Evolutionary conservation across 192 early-diverging fungal species (phyloP).

Genomic region (Rhizoclosmatium globosum): DNA sequence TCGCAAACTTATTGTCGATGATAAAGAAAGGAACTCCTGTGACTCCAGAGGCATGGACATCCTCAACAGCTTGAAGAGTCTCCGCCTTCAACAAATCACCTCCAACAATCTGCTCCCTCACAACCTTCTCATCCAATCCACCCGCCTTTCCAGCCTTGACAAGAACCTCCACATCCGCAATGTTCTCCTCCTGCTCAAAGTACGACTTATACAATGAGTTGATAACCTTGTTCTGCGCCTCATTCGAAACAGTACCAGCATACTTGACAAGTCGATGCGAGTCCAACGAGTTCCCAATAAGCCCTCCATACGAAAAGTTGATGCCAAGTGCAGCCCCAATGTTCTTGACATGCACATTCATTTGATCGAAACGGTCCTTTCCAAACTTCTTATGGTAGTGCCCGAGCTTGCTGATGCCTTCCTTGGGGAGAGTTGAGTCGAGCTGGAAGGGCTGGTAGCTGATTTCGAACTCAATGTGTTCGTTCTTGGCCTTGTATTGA

Average conservation of each 20-base stretch:
- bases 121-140: slow-evolving; percentile 63
- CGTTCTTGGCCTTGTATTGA: slow-evolving; percentile 41
- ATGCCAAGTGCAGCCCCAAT: slow-evolving; percentile 74
- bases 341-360: slow-evolving; percentile 59
- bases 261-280: slow-evolving; percentile 73
- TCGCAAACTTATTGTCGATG: slow-evolving; percentile 57
- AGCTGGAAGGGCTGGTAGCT: slow-evolving; percentile 77
- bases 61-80: slow-evolving; percentile 55
- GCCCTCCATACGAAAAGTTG: slow-evolving; percentile 63
- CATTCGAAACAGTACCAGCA: slow-evolving; percentile 48
- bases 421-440: slow-evolving; percentile 66
- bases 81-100: slow-evolving; percentile 63
- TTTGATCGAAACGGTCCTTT: slow-evolving; percentile 52
- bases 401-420: slow-evolving; percentile 57
- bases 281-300: slow-evolving; percentile 65
- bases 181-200: slow-evolving; percentile 74
- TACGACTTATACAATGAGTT: slow-evolving; percentile 72
- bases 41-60: slow-evolving; percentile 55
- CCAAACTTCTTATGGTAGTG: slow-evolving; percentile 77
- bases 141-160: slow-evolving; percentile 63
- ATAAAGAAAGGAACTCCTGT: slow-evolving; percentile 78
- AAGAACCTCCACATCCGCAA: slow-evolving; percentile 68
- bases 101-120: slow-evolving; percentile 55
- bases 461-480: slow-evolving; percentile 65
- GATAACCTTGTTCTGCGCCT: slow-evolving; percentile 65